Percentiles rank a stretch among this genome's conserved stretches.
Evolutionary conservation across 2,329 filamentous ascomycete genomes (phyloP).

Genomic region (Cordyceps tenuipes): DNA sequence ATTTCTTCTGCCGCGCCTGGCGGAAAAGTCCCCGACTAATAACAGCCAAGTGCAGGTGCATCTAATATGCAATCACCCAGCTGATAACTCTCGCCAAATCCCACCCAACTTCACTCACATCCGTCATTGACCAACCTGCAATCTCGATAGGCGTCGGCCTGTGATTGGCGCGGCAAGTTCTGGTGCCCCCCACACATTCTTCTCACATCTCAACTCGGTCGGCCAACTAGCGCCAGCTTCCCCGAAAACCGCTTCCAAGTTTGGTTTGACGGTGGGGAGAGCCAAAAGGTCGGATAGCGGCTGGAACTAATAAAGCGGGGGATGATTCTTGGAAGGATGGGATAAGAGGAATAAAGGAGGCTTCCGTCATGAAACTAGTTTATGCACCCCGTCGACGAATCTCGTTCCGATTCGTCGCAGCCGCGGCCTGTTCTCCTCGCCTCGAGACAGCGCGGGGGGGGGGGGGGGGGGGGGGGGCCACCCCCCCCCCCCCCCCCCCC

Average conservation of each 20-base stretch:
- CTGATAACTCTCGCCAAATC: too few species aligned
- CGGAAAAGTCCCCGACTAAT: too few species aligned
- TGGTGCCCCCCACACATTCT: background rate
- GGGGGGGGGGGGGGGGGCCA: too few species aligned
- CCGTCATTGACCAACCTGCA: too few species aligned
- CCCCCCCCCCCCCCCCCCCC: too few species aligned
- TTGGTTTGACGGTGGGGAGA: background rate
- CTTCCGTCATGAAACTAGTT: background rate
- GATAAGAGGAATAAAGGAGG: background rate
- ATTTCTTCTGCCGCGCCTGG: too few species aligned
- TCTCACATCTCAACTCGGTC: background rate
- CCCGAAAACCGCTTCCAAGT: background rate
- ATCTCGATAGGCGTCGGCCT: background rate
- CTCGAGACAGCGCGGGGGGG: background rate
- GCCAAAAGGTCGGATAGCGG: too few species aligned
- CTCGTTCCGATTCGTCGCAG: background rate
- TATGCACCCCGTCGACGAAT: background rate
- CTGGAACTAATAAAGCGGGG: background rate
- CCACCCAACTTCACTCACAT: too few species aligned
- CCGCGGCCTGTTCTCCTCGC: background rate
- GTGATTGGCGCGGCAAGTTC: constrained; percentile 10
- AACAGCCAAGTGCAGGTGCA: too few species aligned
- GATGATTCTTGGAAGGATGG: background rate
- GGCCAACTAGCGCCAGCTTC: background rate
- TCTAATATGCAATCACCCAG: too few species aligned